phyloP scores from a whole-genome alignment of 2,329 filamentous ascomycete species.

The Myrmaecium sp. region DNA sequence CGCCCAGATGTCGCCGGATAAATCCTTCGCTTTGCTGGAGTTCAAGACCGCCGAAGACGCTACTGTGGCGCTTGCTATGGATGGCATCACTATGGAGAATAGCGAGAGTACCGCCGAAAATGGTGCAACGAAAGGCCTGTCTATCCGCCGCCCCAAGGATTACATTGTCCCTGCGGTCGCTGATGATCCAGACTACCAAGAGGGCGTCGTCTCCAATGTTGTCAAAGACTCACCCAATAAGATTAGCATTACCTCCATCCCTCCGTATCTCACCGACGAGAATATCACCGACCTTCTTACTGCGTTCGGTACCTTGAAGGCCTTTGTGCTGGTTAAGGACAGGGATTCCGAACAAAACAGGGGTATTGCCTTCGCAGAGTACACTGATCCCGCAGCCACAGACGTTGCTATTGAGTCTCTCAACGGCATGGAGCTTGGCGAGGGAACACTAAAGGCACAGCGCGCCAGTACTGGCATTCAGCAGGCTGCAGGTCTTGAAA shows the following conservation, averaged over 20 bases:
- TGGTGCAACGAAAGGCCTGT: constrained; percentile 41
- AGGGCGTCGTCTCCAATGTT: constrained; percentile 58
- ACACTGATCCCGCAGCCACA: constrained; percentile 59
- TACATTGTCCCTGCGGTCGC: constrained; percentile 79
- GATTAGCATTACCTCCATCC: constrained; percentile 81
- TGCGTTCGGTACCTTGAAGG: constrained; percentile 83
- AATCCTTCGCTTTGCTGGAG: constrained; percentile 70
- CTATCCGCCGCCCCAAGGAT: constrained; percentile 80
- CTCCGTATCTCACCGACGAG: constrained; percentile 72
- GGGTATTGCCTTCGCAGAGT: constrained; percentile 94
- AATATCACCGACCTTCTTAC: constrained; percentile 81
- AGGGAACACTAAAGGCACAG: constrained; percentile 66
- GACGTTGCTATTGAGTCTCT: constrained; percentile 78
- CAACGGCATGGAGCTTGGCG: constrained; percentile 84
- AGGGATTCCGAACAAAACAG: constrained; percentile 69
- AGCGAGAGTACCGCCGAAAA: constrained; percentile 34
- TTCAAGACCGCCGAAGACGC: constrained; percentile 79
- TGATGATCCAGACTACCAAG: constrained; percentile 56
- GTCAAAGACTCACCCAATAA: constrained; percentile 93
- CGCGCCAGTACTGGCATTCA: constrained; percentile 86
- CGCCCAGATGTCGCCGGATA: constrained; percentile 65
- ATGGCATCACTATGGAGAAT: constrained; percentile 72
- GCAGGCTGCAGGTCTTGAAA: constrained; percentile 82
- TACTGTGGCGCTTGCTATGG: constrained; percentile 76
- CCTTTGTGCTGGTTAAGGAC: constrained; percentile 82